phyloP scores from a whole-genome alignment of 129 eudicot species.

The Pseudognaphalium luteoalbum region DNA sequence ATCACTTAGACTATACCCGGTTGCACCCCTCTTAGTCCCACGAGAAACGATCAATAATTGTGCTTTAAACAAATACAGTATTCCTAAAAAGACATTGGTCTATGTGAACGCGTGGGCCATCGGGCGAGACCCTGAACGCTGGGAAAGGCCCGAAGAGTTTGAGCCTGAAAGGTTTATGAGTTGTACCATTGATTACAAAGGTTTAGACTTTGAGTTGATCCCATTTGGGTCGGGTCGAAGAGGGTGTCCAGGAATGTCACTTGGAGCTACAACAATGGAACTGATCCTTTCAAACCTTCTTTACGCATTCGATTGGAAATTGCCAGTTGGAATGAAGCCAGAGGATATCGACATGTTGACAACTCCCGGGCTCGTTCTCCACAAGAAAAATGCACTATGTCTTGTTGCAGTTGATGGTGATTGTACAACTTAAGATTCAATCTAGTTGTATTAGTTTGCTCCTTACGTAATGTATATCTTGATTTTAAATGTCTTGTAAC shows the following conservation, averaged over 20 bases:
- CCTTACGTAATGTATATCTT: too few species aligned
- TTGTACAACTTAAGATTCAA: too few species aligned
- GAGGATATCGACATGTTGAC: conserved; percentile 33
- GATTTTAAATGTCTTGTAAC: too few species aligned
- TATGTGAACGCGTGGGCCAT: conserved; percentile 45
- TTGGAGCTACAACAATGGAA: conserved; percentile 36
- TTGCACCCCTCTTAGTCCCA: conserved; percentile 34
- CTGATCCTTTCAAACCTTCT: conserved; percentile 37
- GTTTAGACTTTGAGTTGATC: conserved; percentile 32
- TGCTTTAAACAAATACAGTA: neutral
- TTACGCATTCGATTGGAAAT: conserved; percentile 33
- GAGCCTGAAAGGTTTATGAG: conserved; percentile 37
- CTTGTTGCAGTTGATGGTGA: neutral
- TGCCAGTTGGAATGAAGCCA: conserved; percentile 24
- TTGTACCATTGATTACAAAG: conserved; percentile 32
- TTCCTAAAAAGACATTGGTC: neutral
- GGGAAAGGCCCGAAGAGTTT: conserved; percentile 43
- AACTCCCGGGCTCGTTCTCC: conserved; percentile 31
- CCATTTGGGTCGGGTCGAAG: conserved; percentile 47
- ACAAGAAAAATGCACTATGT: conserved; percentile 32
- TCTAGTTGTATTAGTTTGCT: too few species aligned
- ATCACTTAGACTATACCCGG: conserved; percentile 34
- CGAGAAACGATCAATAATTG: conserved; percentile 6
- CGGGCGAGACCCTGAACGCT: conserved; percentile 49
- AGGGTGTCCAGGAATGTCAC: conserved; percentile 33